A percentile compares a stretch with the other conserved stretches of the same genome.
Evolutionary conservation across 495 filamentous ascomycete genomes (phyloP).

Genomic region (Lineolata rhizophorae): DNA sequence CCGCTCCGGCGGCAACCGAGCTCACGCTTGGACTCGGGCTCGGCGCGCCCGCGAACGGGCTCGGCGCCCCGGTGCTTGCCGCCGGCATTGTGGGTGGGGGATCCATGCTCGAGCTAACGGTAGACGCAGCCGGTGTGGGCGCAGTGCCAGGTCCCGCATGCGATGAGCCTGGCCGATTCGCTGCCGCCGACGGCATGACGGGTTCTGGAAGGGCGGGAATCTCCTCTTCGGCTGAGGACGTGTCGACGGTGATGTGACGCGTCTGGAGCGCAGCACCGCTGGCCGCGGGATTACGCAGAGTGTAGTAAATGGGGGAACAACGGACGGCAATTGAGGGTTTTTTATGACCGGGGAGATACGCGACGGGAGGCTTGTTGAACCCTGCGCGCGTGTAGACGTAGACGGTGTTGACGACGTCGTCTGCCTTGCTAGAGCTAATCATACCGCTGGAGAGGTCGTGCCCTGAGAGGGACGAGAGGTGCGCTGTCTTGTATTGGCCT

Average conservation of each 20-base stretch:
- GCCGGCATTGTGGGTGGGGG: constrained; percentile 44
- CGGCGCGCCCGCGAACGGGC: background rate
- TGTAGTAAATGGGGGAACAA: constrained; percentile 83
- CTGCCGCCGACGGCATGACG: constrained; percentile 25
- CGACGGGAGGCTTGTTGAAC: constrained; percentile 89
- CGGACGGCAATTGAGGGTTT: constrained; percentile 93
- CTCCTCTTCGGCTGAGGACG: constrained; percentile 63
- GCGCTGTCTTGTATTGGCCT: constrained; percentile 77
- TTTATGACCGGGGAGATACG: constrained; percentile 94
- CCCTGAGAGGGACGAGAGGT: constrained; percentile 26
- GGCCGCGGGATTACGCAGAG: constrained; percentile 51
- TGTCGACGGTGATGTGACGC: constrained; percentile 84
- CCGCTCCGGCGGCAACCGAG: no score
- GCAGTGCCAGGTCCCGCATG: no score
- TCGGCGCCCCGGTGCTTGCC: constrained; percentile 14
- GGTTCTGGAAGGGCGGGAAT: constrained; percentile 72
- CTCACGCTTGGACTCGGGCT: background rate
- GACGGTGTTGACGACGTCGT: constrained; percentile 89
- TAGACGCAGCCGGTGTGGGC: no score
- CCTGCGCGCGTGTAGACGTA: constrained; percentile 96
- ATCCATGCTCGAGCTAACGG: constrained; percentile 50
- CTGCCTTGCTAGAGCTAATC: no score
- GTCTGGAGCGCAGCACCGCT: constrained; percentile 37
- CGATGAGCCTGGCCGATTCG: no score
- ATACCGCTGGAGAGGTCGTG: no score